These are phyloP conservation scores for Panicum hallii DNA, from an alignment of 202 grass and related monocot genomes.

Conservation along the genomic window DNA sequence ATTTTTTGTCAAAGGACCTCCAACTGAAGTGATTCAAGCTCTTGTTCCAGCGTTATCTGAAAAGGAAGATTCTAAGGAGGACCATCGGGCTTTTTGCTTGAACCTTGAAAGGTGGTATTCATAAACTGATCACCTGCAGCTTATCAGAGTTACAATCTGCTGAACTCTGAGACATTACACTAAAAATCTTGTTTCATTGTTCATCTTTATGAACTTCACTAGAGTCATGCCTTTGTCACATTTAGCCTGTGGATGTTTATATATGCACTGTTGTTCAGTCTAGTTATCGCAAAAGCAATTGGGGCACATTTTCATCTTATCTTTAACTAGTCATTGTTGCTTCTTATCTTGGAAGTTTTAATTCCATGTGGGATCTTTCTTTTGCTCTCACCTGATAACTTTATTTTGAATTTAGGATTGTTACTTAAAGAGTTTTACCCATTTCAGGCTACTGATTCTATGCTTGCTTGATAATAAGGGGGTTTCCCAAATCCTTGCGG, in stretches of 20 bases:
- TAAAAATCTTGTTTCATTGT: conserved; percentile 7
- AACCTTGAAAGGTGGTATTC: conserved; percentile 82
- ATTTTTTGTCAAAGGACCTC: conserved; percentile 87
- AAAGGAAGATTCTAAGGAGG: conserved; percentile 70
- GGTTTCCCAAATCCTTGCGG: conserved; percentile 59
- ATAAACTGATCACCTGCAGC: conserved; percentile 4
- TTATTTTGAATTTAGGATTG: conserved; percentile 29
- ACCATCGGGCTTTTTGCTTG: conserved; percentile 58
- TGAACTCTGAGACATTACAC: not conserved
- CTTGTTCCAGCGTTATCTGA: conserved; percentile 77
- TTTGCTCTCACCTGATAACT: conserved; percentile 21
- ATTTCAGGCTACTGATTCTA: conserved; percentile 75
- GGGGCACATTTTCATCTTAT: conserved; percentile 31
- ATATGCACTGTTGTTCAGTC: not conserved
- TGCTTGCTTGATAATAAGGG: conserved; percentile 86
- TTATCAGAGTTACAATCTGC: conserved; percentile 13
- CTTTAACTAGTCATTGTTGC: conserved; percentile 11
- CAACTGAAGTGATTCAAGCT: conserved; percentile 80
- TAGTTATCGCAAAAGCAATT: conserved; percentile 24
- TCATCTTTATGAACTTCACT: conserved; percentile 6
- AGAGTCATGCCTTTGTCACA: not conserved
- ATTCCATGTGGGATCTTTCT: not conserved
- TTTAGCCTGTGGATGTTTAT: not conserved
- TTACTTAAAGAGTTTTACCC: conserved; percentile 38
- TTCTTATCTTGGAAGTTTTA: not conserved